Evolutionary conservation across 768 basidiomycete species (phyloP).

Genomic region (Sporobolomyces pararoseus): DNA sequence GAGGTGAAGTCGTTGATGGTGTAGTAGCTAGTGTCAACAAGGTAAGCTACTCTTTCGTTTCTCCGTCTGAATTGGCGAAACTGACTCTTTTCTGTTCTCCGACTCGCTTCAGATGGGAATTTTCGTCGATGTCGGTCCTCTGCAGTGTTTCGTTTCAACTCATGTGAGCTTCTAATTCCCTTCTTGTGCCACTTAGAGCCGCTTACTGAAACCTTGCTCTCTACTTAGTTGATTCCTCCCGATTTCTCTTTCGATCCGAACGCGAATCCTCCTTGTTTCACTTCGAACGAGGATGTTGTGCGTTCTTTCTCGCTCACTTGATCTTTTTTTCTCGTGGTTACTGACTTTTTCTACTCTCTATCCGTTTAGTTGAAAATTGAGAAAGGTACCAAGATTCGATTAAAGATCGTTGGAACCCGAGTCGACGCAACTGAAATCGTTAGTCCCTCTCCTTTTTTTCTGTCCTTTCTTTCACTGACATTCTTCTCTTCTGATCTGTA

Average conservation of each 20-base stretch:
- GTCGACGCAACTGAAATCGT: constrained; percentile 93
- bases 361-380: constrained; percentile 57
- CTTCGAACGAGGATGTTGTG: constrained; percentile 76
- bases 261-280: constrained; percentile 93
- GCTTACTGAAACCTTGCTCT: too few relatives aligned
- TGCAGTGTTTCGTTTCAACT: constrained; percentile 90
- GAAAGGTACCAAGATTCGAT: constrained; percentile 82
- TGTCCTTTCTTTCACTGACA: background rate
- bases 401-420: constrained; percentile 97
- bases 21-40: constrained; percentile 93
- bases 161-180: constrained; percentile 60
- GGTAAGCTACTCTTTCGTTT: constrained; percentile 54
- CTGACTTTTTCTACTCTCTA: background rate
- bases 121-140: constrained; percentile 91
- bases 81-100: background rate
- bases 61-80: too few relatives aligned
- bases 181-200: too few relatives aligned
- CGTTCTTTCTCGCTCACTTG: constrained; percentile 20
- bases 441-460: background rate
- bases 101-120: constrained; percentile 77
- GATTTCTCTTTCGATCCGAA: constrained; percentile 94
- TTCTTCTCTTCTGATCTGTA: constrained; percentile 47
- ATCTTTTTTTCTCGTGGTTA: background rate
- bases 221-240: constrained; percentile 74
- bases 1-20: constrained; percentile 96